Evolutionary conservation across 139 green algal genomes (phyloP).

Genomic region (Asterochloris erici): DNA sequence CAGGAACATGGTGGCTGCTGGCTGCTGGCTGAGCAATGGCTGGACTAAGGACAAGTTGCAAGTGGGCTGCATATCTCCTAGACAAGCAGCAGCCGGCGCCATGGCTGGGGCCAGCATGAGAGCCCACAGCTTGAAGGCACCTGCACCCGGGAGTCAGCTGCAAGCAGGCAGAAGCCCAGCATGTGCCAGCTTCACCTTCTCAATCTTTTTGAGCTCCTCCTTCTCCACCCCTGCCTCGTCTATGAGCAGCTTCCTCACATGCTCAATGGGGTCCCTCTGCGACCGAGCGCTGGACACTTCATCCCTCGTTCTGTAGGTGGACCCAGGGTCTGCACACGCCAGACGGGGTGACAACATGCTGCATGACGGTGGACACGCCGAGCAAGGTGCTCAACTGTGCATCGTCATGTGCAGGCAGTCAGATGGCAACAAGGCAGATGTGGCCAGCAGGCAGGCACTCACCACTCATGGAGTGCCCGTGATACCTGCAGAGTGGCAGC

Average conservation of each 20-base stretch:
- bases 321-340: slow-evolving; percentile 75
- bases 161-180: neutral
- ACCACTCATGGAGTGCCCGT: slow-evolving; percentile 95
- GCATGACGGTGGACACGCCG: too few relatives aligned
- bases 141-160: too few relatives aligned
- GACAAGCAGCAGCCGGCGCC: too few relatives aligned
- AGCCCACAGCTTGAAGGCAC: too few relatives aligned
- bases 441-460: too few relatives aligned
- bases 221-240: slow-evolving; percentile 52
- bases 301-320: slow-evolving; percentile 95
- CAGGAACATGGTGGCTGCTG: neutral
- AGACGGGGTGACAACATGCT: neutral
- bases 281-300: slow-evolving; percentile 88
- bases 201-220: slow-evolving; percentile 65
- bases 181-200: slow-evolving; percentile 45
- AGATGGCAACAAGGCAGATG: too few relatives aligned
- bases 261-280: slow-evolving; percentile 91
- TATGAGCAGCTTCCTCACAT: slow-evolving; percentile 75
- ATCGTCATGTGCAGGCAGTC: too few relatives aligned
- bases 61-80: too few relatives aligned
- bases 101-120: too few relatives aligned
- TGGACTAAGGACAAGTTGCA: neutral
- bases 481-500: slow-evolving; percentile 60
- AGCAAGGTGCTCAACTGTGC: too few relatives aligned
- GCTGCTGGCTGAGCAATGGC: neutral